Conservation (phyloP, 169 alveolate species). For the Theileria luwenshuni region DNA sequence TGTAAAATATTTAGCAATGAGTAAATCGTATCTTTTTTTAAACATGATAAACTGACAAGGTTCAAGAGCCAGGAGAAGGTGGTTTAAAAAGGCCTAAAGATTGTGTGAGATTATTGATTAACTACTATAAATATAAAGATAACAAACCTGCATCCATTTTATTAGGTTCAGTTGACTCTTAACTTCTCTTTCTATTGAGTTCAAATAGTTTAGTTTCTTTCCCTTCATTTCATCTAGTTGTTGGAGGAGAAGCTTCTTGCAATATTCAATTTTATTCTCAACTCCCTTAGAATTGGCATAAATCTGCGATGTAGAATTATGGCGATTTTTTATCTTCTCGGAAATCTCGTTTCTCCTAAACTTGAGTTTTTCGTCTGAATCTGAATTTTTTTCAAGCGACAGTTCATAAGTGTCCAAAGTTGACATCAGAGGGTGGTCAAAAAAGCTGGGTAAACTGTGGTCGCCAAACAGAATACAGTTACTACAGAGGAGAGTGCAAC, state of each 20-base stretch:
- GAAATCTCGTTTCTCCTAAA: constrained; percentile 71
- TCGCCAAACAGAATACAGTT: constrained; percentile 84
- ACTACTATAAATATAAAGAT: constrained; percentile 23
- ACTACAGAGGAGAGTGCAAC: constrained; percentile 83
- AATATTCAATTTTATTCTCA: constrained; percentile 80
- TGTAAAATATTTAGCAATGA: constrained; percentile 44
- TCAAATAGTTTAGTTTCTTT: constrained; percentile 75
- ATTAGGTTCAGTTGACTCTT: constrained; percentile 79
- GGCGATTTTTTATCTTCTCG: constrained; percentile 76
- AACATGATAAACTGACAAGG: constrained; percentile 55
- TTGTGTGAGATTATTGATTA: not conserved
- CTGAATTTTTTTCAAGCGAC: constrained; percentile 76
- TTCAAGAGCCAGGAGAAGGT: constrained; percentile 54
- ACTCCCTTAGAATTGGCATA: constrained; percentile 81
- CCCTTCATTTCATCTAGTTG: constrained; percentile 76
- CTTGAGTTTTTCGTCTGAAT: constrained; percentile 76
- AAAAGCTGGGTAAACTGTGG: constrained; percentile 83
- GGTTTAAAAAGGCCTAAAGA: constrained; percentile 43
- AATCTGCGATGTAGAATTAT: constrained; percentile 77
- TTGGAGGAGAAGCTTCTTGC: constrained; percentile 72
- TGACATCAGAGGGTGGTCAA: constrained; percentile 85
- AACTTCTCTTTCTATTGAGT: constrained; percentile 82
- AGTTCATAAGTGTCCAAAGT: constrained; percentile 86
- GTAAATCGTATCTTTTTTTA: constrained; percentile 49
- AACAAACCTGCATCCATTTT: constrained; percentile 86